phyloP scores from a whole-genome alignment of 2,329 filamentous ascomycete genomes.

The Xylaria multiplex region DNA sequence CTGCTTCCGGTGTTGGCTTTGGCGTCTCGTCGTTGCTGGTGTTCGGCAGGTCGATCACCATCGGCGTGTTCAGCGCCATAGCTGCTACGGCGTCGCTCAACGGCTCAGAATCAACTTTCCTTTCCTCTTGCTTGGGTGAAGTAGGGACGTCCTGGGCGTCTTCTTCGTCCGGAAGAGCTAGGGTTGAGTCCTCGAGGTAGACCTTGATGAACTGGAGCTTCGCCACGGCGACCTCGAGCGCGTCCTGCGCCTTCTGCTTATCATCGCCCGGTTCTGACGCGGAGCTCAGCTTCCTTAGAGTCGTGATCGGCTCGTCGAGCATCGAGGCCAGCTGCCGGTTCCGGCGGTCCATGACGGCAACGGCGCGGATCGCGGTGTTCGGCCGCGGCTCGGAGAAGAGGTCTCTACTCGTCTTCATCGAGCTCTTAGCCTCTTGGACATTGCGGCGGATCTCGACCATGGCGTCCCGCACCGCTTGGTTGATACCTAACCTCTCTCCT shows the following conservation, averaged over 20 bases:
- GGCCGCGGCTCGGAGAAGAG: conserved; percentile 50
- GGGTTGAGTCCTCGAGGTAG: conserved; percentile 67
- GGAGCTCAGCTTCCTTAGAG: conserved; percentile 69
- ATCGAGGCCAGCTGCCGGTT: conserved; percentile 74
- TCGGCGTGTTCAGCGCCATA: conserved; percentile 42
- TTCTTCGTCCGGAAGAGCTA: conserved; percentile 59
- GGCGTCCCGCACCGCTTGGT: conserved; percentile 82
- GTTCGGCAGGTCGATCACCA: conserved; percentile 34
- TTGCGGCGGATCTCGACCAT: conserved; percentile 83
- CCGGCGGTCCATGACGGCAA: conserved; percentile 68
- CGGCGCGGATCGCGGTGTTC: conserved; percentile 49
- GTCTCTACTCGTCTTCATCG: conserved; percentile 52
- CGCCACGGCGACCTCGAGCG: conserved; percentile 68
- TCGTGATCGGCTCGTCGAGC: conserved; percentile 72
- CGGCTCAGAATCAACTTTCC: conserved; percentile 37
- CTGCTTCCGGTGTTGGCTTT: conserved; percentile 1
- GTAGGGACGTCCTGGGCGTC: conserved; percentile 36
- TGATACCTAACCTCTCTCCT: conserved; percentile 80
- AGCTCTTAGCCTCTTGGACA: conserved; percentile 68
- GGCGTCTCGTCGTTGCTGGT: conserved; percentile 25
- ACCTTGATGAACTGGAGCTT: conserved; percentile 73
- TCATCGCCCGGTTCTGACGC: conserved; percentile 55
- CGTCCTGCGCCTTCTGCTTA: conserved; percentile 60
- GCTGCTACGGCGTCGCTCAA: conserved; percentile 45
- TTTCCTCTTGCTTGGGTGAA: conserved; percentile 25